These are phyloP conservation scores for Fusarium metavorans DNA, from an alignment of 2,329 filamentous ascomycete genomes.

Conservation along the genomic window DNA sequence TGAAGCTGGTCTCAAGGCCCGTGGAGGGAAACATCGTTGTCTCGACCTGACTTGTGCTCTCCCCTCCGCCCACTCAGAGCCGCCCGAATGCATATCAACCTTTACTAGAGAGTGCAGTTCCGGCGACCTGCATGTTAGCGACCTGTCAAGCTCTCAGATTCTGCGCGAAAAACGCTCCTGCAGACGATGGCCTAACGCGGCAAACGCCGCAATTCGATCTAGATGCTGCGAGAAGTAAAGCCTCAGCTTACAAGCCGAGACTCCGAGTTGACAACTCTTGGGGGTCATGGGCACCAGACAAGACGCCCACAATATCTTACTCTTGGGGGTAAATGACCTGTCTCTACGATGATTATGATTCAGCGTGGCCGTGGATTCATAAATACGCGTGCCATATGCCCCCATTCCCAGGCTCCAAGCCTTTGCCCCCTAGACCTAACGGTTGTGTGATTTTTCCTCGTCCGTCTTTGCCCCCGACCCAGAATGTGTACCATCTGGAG, in stretches of 20 bases:
- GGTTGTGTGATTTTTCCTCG: conserved; percentile 1
- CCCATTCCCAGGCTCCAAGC: neutral
- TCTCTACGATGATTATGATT: neutral
- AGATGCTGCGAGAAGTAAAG: neutral
- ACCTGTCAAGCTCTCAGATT: neutral
- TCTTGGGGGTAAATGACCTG: neutral
- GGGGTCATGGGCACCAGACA: neutral
- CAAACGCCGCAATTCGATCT: neutral
- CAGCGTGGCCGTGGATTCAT: neutral
- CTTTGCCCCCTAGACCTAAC: neutral
- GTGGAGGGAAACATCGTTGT: neutral
- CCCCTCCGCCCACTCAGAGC: neutral
- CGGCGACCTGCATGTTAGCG: neutral
- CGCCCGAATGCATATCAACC: neutral
- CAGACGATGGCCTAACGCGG: neutral
- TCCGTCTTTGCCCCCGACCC: neutral
- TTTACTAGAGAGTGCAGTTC: neutral
- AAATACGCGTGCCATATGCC: neutral
- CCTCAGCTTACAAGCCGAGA: neutral
- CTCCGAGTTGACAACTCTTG: neutral
- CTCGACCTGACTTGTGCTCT: neutral
- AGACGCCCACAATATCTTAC: neutral
- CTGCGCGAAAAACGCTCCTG: neutral
- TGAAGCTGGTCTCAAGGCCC: neutral
- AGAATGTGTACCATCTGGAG: conserved; percentile 20